Conservation (phyloP, 768 basidiomycete genomes). For the Russula abietina region DNA sequence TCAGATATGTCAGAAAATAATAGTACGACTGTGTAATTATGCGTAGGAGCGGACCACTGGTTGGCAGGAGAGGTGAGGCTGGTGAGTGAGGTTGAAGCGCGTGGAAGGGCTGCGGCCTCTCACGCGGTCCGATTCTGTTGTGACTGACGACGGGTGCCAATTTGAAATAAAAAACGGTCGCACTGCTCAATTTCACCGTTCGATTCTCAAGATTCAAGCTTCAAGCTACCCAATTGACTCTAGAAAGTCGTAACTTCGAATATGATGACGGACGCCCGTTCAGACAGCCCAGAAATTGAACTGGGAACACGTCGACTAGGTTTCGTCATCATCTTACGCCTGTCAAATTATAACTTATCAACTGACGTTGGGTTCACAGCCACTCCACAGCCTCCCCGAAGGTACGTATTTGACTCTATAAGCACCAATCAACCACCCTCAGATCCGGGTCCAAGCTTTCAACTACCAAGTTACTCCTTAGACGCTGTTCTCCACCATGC, state of each 20-base stretch:
- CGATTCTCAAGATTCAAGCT: neutral
- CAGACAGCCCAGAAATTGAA: slow-evolving; percentile 17
- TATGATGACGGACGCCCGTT: neutral
- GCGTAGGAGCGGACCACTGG: too few species aligned
- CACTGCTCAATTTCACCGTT: too few species aligned
- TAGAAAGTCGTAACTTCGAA: too few species aligned
- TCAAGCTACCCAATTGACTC: neutral
- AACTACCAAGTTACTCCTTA: too few species aligned
- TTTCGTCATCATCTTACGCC: neutral
- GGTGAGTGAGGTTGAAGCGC: too few species aligned
- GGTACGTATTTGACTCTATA: neutral
- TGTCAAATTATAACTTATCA: neutral
- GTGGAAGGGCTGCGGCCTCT: too few species aligned
- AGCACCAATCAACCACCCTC: neutral
- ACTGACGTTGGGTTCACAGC: neutral
- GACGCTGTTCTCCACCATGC: neutral
- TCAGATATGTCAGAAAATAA: too few species aligned
- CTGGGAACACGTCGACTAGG: neutral
- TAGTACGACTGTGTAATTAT: too few species aligned
- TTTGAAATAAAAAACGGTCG: too few species aligned
- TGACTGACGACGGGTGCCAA: too few species aligned
- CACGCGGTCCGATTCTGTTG: too few species aligned
- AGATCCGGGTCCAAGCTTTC: neutral
- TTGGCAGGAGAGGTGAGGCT: too few species aligned
- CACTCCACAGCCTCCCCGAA: neutral